Evolutionary conservation across 1,284 basidiomycete genomes (phyloP).

Genomic region (Hymenochaete sp.): DNA sequence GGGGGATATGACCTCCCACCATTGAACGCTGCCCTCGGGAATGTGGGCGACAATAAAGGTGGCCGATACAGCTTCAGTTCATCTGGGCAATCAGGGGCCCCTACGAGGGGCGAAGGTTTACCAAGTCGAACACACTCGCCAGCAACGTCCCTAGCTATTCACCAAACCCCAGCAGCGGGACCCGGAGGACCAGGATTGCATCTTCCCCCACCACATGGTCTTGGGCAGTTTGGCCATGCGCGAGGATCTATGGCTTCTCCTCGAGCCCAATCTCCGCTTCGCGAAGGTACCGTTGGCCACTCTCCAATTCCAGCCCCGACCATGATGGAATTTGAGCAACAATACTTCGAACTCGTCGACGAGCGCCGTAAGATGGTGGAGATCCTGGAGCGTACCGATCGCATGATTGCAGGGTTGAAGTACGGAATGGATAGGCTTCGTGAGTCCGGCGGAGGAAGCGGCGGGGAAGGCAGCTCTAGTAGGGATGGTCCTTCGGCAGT

Average conservation of each 20-base stretch:
- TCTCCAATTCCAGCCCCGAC: conserved; percentile 37
- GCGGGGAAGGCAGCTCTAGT: conserved; percentile 1
- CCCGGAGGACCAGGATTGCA: conserved; percentile 25
- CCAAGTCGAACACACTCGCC: conserved; percentile 67
- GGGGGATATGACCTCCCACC: conserved; percentile 53
- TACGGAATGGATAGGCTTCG: conserved; percentile 31
- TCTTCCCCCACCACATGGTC: conserved; percentile 32
- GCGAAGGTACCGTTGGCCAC: conserved; percentile 24
- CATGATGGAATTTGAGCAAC: conserved; percentile 53
- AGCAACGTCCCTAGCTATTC: conserved; percentile 30
- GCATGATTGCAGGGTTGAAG: conserved; percentile 60
- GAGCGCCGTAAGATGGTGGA: conserved; percentile 57
- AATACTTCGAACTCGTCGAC: conserved; percentile 54
- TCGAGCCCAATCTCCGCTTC: conserved; percentile 21
- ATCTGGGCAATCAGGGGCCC: conserved; percentile 40
- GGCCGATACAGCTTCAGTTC: conserved; percentile 24
- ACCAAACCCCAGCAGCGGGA: conserved; percentile 26
- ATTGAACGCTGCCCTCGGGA: conserved; percentile 37
- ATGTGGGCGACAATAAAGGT: conserved; percentile 23
- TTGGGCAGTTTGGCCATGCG: conserved; percentile 16
- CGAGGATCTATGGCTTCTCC: conserved; percentile 23
- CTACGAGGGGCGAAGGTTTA: conserved; percentile 38
- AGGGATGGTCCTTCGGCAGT: conserved; percentile 20
- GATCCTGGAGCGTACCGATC: conserved; percentile 63
- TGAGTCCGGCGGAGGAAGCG: background rate